Percentiles rank a stretch among this genome's conserved stretches.
phyloP scores from a whole-genome alignment of 331 rosid species.

The Malus hybrid region DNA sequence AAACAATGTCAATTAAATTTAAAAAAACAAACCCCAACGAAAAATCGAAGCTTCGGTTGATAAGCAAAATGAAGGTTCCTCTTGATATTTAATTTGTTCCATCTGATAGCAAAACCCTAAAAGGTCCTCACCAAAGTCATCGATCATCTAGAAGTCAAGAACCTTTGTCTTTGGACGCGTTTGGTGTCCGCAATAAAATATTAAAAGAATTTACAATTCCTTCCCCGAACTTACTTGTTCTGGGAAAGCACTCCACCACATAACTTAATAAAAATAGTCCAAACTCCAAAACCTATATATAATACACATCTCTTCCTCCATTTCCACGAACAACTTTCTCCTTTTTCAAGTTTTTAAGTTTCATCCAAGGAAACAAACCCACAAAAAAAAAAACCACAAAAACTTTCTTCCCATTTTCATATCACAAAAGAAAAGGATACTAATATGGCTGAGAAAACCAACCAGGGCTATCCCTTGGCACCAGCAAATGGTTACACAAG shows the following conservation, averaged over 20 bases:
- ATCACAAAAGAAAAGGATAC: background rate
- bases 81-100: background rate
- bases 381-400: background rate
- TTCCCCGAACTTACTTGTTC: background rate
- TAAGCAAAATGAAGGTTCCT: background rate
- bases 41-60: background rate
- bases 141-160: constrained; percentile 12
- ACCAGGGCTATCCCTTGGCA: constrained; percentile 20
- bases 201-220: background rate
- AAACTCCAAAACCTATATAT: background rate
- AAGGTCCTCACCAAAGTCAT: background rate
- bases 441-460: constrained; percentile 12
- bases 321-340: background rate
- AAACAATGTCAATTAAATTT: too few species aligned
- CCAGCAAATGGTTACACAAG: background rate
- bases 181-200: background rate
- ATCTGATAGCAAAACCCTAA: background rate
- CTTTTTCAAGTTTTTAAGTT: background rate
- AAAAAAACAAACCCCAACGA: background rate
- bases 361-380: background rate
- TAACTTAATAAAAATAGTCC: background rate
- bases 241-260: background rate
- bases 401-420: background rate
- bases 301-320: background rate
- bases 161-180: background rate